phyloP scores from a whole-genome alignment of 768 basidiomycete species.

The Strobilomyces confusus region DNA sequence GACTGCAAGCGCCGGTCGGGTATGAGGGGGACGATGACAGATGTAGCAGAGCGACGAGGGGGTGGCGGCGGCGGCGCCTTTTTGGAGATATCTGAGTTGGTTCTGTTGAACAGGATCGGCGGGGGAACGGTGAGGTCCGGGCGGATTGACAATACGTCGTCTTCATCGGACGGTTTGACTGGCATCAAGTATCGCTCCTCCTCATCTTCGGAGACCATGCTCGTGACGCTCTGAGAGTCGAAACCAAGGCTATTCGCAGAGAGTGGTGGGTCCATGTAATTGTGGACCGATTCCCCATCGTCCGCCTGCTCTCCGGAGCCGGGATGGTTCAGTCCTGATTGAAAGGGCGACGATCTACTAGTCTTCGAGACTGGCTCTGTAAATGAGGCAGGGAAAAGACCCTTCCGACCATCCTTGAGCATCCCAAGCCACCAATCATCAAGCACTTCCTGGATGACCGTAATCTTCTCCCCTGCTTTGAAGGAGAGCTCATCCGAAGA shows the following conservation, averaged over 20 bases:
- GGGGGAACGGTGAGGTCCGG: constrained; percentile 8
- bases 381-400: constrained; percentile 80
- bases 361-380: constrained; percentile 42
- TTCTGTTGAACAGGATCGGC: constrained; percentile 22
- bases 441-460: constrained; percentile 73
- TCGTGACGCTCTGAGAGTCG: constrained; percentile 40
- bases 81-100: constrained; percentile 22
- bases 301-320: constrained; percentile 19
- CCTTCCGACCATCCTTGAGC: constrained; percentile 55
- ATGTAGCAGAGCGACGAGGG: constrained; percentile 46
- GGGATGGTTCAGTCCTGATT: constrained; percentile 23
- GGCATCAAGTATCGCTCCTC: constrained; percentile 37
- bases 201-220: constrained; percentile 41
- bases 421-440: constrained; percentile 94
- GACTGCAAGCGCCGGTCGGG: constrained; percentile 38
- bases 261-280: constrained; percentile 21
- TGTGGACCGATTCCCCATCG: constrained; percentile 19
- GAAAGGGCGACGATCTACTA: constrained; percentile 29
- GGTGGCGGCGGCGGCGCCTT: constrained; percentile 54
- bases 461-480: constrained; percentile 68
- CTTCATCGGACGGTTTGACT: constrained; percentile 24
- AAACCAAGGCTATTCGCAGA: constrained; percentile 22
- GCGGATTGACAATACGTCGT: constrained; percentile 20
- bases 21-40: constrained; percentile 39
- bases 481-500: constrained; percentile 78